Conservation (phyloP, 106 monocot genomes). For the Acorus gramineus region DNA sequence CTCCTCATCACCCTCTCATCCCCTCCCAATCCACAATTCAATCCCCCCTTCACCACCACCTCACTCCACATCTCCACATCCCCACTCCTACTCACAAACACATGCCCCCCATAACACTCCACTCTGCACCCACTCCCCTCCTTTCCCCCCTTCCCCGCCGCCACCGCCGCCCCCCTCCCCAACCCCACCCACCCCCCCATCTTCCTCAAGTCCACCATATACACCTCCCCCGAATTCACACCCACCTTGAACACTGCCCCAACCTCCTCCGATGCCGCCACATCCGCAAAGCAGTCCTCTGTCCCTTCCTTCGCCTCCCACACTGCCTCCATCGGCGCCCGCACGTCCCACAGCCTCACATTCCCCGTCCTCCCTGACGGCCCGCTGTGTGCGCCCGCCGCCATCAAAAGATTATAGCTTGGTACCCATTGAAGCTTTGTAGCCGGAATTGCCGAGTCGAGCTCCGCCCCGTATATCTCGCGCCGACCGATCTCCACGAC, state of each 20-base stretch:
- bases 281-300: slow-evolving; percentile 61
- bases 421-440: slow-evolving; percentile 52
- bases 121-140: slow-evolving; percentile 51
- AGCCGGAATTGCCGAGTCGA: slow-evolving; percentile 51
- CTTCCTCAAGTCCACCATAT: slow-evolving; percentile 72
- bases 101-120: slow-evolving; percentile 33
- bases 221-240: slow-evolving; percentile 50
- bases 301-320: slow-evolving; percentile 42
- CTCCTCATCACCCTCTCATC: slow-evolving; percentile 39
- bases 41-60: slow-evolving; percentile 18
- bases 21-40: slow-evolving; percentile 4
- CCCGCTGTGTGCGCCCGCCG: slow-evolving; percentile 61
- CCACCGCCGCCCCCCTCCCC: slow-evolving; percentile 11
- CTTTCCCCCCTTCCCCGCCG: neutral
- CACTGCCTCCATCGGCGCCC: slow-evolving; percentile 4
- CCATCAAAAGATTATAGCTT: slow-evolving; percentile 31
- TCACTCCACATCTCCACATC: slow-evolving; percentile 64
- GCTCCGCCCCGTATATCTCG: slow-evolving; percentile 60
- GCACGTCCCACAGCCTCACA: slow-evolving; percentile 48
- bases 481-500: slow-evolving; percentile 34
- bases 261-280: slow-evolving; percentile 35
- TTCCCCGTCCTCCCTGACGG: slow-evolving; percentile 51
- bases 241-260: slow-evolving; percentile 60
- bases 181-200: slow-evolving; percentile 27
- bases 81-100: slow-evolving; percentile 40